phyloP scores from a whole-genome alignment of 805 yeast species.

The Kazachstania africana region DNA sequence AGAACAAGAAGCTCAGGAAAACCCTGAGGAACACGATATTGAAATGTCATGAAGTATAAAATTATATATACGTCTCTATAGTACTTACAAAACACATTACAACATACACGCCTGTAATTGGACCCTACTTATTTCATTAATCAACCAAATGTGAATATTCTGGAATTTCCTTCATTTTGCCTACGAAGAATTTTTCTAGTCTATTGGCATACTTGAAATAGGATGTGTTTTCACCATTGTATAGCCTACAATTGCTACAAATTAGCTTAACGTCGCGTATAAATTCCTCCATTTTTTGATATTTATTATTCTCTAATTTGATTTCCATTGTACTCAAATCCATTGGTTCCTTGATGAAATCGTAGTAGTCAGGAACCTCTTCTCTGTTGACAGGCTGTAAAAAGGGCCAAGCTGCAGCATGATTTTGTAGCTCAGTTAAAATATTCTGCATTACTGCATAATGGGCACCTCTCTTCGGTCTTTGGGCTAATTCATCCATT shows the following conservation, averaged over 20 bases:
- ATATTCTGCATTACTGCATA: conserved; percentile 86
- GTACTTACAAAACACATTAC: neutral
- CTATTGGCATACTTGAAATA: conserved; percentile 91
- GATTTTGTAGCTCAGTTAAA: conserved; percentile 79
- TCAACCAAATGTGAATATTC: conserved; percentile 81
- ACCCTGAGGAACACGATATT: conserved; percentile 23
- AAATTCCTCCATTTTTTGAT: conserved; percentile 83
- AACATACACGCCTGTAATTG: neutral
- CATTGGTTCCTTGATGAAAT: conserved; percentile 96
- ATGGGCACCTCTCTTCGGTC: conserved; percentile 91
- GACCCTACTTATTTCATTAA: no score
- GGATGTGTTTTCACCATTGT: conserved; percentile 89
- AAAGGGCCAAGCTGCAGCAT: conserved; percentile 98
- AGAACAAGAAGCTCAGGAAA: conserved; percentile 48
- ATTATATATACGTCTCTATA: neutral
- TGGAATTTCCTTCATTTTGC: conserved; percentile 78
- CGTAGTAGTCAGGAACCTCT: conserved; percentile 94
- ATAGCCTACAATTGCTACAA: conserved; percentile 82
- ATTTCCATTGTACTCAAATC: conserved; percentile 92
- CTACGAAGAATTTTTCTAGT: conserved; percentile 76
- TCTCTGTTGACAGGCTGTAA: conserved; percentile 83
- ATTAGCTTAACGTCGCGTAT: conserved; percentile 78
- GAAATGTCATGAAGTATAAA: conserved; percentile 18
- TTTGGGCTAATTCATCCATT: conserved; percentile 92
- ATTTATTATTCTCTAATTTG: conserved; percentile 83